Conservation (phyloP, 169 alveolate species). For the Plasmodium blacklocki region DNA sequence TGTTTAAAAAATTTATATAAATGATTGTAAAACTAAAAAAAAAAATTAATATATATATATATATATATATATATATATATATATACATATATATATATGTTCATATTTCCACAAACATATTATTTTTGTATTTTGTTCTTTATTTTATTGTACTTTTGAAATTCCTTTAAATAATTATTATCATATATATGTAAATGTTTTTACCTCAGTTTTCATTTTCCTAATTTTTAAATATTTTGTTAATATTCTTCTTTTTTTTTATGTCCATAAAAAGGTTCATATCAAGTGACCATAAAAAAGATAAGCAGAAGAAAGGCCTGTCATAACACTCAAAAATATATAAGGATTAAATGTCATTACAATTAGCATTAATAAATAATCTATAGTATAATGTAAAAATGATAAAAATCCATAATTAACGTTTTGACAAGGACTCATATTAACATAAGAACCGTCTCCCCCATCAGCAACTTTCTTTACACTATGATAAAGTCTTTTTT, state of each 20-base stretch:
- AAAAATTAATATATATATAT: too few relatives aligned
- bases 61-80: too few relatives aligned
- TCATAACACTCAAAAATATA: slow-evolving; percentile 48
- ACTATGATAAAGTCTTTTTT: slow-evolving; percentile 8
- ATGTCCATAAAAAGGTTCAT: not conserved
- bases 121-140: too few relatives aligned
- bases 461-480: not conserved
- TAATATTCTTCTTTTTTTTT: not conserved
- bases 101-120: too few relatives aligned
- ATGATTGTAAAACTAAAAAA: too few relatives aligned
- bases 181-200: too few relatives aligned
- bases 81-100: too few relatives aligned
- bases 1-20: too few relatives aligned
- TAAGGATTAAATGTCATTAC: slow-evolving; percentile 66
- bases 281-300: slow-evolving; percentile 30
- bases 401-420: slow-evolving; percentile 20
- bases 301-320: slow-evolving; percentile 42
- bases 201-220: too few relatives aligned
- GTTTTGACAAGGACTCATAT: not conserved
- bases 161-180: too few relatives aligned
- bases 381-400: slow-evolving; percentile 53
- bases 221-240: too few relatives aligned
- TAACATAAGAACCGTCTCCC: not conserved
- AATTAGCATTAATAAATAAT: slow-evolving; percentile 55
- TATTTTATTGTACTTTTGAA: too few relatives aligned